Conservation (phyloP, 345 rosid genomes). For the Lenwebbia sp. region DNA sequence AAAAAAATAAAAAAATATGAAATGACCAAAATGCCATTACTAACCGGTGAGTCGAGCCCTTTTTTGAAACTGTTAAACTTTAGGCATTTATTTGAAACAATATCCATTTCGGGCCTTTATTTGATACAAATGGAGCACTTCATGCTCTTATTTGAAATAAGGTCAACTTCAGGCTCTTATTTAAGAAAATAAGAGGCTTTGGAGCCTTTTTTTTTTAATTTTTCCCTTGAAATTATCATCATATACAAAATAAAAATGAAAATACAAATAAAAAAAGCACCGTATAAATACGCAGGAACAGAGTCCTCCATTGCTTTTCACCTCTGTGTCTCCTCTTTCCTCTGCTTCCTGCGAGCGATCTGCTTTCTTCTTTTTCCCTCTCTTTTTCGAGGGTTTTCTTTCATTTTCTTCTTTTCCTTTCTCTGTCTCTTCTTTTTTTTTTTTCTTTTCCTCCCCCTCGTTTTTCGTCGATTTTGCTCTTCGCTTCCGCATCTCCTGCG, state of each 20-base stretch:
- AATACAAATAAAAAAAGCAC: not conserved
- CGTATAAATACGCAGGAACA: not conserved
- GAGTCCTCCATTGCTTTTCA: not conserved
- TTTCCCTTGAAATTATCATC: no score
- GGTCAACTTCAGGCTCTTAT: no score
- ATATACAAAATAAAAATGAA: accelerated
- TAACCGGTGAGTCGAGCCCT: no score
- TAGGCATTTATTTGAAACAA: no score
- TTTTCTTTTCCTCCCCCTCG: not conserved
- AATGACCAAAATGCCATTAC: no score
- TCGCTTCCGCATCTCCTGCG: not conserved
- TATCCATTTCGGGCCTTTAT: no score
- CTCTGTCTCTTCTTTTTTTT: not conserved
- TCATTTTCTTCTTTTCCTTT: not conserved
- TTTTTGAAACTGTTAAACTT: no score
- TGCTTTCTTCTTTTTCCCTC: not conserved
- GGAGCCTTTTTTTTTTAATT: no score
- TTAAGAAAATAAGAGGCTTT: no score
- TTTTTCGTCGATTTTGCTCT: not conserved
- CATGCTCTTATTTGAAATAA: no score
- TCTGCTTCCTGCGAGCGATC: not conserved
- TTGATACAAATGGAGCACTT: no score
- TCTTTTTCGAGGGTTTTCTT: not conserved
- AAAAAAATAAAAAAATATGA: no score
- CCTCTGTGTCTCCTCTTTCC: not conserved